phyloP scores from a whole-genome alignment of 2,329 filamentous ascomycete species.

The Trichoderma afroharzianum region DNA sequence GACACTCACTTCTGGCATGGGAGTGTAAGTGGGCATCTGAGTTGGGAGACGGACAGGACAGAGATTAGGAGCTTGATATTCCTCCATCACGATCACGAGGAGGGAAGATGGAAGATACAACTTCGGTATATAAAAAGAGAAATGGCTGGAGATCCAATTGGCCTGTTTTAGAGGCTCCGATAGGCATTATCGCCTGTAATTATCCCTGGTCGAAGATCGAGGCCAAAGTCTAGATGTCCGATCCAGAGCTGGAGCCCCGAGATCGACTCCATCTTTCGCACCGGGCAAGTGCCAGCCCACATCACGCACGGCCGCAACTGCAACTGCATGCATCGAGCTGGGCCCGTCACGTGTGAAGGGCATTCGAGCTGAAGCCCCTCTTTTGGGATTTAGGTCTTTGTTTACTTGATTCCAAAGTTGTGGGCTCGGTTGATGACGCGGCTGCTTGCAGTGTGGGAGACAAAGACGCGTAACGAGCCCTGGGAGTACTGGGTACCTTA shows the following conservation, averaged over 20 bases:
- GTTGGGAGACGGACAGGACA: background rate
- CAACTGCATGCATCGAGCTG: background rate
- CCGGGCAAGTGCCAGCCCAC: constrained; percentile 6
- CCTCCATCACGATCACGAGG: background rate
- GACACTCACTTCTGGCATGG: background rate
- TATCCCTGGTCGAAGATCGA: background rate
- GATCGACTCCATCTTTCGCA: background rate
- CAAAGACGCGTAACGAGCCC: background rate
- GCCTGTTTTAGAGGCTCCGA: background rate
- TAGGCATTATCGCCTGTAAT: background rate
- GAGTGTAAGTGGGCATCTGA: background rate
- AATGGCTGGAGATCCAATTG: background rate
- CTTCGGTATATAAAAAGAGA: background rate
- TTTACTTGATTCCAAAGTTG: background rate
- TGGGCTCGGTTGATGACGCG: background rate
- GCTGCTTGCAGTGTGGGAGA: background rate
- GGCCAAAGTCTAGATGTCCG: constrained; percentile 2
- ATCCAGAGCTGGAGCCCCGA: background rate
- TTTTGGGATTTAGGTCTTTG: background rate
- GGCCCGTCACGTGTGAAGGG: constrained; percentile 4
- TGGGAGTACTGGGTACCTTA: no score
- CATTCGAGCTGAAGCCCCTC: background rate
- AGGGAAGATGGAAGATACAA: background rate
- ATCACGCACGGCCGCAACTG: background rate
- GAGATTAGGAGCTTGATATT: background rate